phyloP scores from a whole-genome alignment of 495 filamentous ascomycete species.

The Penicillium waksmanii region DNA sequence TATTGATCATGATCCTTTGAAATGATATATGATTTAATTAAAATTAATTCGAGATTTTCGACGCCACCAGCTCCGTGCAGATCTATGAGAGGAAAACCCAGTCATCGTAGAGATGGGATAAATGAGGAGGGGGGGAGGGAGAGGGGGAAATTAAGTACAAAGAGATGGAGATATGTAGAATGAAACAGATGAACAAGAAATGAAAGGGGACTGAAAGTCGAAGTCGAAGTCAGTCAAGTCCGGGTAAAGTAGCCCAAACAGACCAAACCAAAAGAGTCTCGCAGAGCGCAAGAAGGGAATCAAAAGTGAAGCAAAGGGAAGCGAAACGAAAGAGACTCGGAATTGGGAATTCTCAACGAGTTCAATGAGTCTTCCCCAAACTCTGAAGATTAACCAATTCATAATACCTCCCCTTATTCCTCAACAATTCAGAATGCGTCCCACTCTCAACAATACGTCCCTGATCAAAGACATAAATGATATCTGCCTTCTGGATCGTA shows the following conservation, averaged over 20 bases:
- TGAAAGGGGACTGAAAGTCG: neutral
- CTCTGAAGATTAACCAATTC: conserved; percentile 82
- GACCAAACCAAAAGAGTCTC: too few species aligned
- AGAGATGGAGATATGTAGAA: neutral
- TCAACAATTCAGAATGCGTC: conserved; percentile 69
- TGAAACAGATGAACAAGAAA: neutral
- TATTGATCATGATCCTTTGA: neutral
- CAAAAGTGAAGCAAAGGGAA: too few species aligned
- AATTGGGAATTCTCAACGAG: neutral
- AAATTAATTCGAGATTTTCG: neutral
- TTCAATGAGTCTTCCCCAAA: conserved; percentile 60
- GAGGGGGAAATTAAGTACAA: neutral
- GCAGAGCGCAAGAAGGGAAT: too few species aligned
- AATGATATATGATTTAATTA: neutral
- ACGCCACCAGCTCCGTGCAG: neutral
- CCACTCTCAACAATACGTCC: conserved; percentile 75
- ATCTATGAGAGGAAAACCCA: conserved; percentile 2
- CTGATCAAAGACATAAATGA: conserved; percentile 83
- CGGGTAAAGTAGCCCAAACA: neutral
- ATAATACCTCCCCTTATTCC: conserved; percentile 68
- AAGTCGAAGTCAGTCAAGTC: too few species aligned
- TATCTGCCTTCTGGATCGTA: conserved; percentile 81
- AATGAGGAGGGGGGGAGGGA: too few species aligned
- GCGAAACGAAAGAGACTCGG: too few species aligned
- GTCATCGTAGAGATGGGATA: neutral